Conservation (phyloP, 495 filamentous ascomycete genomes). For the Platismatia glauca region DNA sequence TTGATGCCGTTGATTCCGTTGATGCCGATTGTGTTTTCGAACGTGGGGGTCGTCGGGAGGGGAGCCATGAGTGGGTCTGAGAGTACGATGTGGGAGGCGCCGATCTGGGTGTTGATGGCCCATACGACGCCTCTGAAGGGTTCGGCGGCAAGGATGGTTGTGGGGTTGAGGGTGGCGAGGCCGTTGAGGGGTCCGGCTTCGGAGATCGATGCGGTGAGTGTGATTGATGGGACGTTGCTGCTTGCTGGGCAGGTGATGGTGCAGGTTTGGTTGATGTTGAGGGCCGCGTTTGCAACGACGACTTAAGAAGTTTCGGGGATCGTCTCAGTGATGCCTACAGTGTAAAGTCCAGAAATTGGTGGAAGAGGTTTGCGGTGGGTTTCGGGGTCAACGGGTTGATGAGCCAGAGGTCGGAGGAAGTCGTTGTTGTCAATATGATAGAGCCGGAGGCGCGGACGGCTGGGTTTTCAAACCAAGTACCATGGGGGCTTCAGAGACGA, state of each 20-base stretch:
- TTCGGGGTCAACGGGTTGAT: conserved; percentile 7
- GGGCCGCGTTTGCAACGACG: conserved; percentile 3
- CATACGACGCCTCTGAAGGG: conserved; percentile 27
- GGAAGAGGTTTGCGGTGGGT: background rate
- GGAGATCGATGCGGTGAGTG: background rate
- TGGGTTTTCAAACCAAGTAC: conserved; percentile 38
- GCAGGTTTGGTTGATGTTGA: background rate
- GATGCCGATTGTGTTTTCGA: conserved; percentile 25
- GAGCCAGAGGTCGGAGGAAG: conserved; percentile 19
- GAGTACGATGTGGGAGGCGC: conserved; percentile 22
- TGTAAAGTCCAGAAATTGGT: background rate
- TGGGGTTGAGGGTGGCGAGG: conserved; percentile 4
- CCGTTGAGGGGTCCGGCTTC: conserved; percentile 2
- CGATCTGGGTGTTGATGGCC: conserved; percentile 23
- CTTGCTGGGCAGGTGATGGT: background rate
- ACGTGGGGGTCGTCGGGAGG: conserved; percentile 19
- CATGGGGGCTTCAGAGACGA: conserved; percentile 27
- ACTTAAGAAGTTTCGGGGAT: conserved; percentile 8
- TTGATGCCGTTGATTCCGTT: conserved; percentile 35
- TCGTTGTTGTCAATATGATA: conserved; percentile 37
- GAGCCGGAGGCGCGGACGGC: conserved; percentile 39
- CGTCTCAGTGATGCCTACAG: conserved; percentile 13
- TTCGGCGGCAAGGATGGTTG: conserved; percentile 19
- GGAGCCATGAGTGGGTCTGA: conserved; percentile 25
- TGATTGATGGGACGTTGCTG: background rate